A percentile compares a stretch with the other conserved stretches of the same genome.
Evolutionary conservation across 176 grass and related monocot genomes (phyloP).

Genomic region (Paspalum vaginatum): DNA sequence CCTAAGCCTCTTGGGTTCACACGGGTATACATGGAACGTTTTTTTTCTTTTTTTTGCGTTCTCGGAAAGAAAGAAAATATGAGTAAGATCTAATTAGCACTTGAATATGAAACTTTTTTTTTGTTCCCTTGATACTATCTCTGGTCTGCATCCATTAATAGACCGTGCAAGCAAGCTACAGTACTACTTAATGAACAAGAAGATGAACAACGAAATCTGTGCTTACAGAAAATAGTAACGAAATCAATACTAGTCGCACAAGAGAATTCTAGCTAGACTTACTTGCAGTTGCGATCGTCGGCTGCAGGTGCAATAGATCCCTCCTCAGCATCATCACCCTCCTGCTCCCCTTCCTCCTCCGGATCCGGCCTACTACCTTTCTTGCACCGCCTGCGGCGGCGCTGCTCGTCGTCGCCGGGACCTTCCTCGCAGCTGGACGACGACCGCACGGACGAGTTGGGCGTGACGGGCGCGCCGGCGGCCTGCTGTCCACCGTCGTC

Average conservation of each 20-base stretch:
- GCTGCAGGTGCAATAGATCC: neutral
- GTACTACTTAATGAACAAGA: neutral
- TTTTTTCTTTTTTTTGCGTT: neutral
- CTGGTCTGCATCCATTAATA: neutral
- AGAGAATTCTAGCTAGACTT: neutral
- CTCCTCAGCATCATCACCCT: constrained; percentile 7
- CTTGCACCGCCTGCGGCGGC: neutral
- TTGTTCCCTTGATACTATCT: neutral
- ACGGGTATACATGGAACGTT: neutral
- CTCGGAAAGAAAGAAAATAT: neutral
- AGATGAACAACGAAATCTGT: neutral
- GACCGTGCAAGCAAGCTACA: neutral
- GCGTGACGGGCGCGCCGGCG: neutral
- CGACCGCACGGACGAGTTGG: constrained; percentile 50
- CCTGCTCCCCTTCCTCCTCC: constrained; percentile 4
- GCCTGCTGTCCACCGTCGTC: neutral
- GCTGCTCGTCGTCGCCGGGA: neutral
- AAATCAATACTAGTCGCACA: too few relatives aligned
- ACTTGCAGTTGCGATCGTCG: constrained; percentile 33
- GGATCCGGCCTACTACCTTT: neutral
- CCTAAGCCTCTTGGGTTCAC: constrained; percentile 31
- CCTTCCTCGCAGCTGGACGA: constrained; percentile 38
- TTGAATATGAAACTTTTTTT: neutral
- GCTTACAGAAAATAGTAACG: too few relatives aligned
- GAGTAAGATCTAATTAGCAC: too few relatives aligned